These are phyloP conservation scores for Zygosaccharomyces pseudobailii DNA, from an alignment of 1,139 yeast genomes.

Conservation along the genomic window DNA sequence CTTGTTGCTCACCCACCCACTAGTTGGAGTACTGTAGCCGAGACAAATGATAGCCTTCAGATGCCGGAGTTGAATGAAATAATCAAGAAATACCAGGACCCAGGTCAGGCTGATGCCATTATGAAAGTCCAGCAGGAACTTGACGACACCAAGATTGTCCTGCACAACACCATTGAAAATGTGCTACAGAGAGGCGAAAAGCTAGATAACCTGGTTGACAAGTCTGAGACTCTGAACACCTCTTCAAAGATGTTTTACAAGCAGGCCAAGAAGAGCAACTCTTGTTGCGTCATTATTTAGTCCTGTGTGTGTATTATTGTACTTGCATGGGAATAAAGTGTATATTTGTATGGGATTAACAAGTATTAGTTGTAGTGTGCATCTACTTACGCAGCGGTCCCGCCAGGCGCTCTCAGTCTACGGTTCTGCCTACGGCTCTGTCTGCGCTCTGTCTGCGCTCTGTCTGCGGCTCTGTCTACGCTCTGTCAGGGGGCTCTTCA, in stretches of 20 bases:
- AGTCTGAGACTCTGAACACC: slow-evolving; percentile 85
- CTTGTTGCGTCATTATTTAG: slow-evolving; percentile 83
- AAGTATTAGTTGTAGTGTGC: no score
- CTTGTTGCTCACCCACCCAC: slow-evolving; percentile 71
- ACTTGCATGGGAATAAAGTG: no score
- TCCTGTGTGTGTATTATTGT: no score
- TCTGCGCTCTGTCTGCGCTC: no score
- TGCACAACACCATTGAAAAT: slow-evolving; percentile 92
- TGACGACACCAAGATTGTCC: slow-evolving; percentile 93
- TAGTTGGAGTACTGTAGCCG: slow-evolving; percentile 60
- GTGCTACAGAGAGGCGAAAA: slow-evolving; percentile 96
- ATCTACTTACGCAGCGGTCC: no score
- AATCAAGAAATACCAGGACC: slow-evolving; percentile 87
- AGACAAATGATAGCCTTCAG: slow-evolving; percentile 46
- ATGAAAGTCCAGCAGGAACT: slow-evolving; percentile 97
- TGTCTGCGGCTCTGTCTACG: no score
- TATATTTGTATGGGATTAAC: no score
- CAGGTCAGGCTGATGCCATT: slow-evolving; percentile 92
- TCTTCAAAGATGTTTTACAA: slow-evolving; percentile 92
- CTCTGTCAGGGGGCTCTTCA: no score
- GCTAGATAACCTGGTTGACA: slow-evolving; percentile 87
- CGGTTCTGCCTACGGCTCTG: no score
- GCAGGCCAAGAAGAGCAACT: slow-evolving; percentile 95
- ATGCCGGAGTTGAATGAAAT: slow-evolving; percentile 65
- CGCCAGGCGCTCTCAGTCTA: no score